Base-by-base conservation (phyloP, 108 stramenopile species). In the Cyclotella sp. region DNA sequence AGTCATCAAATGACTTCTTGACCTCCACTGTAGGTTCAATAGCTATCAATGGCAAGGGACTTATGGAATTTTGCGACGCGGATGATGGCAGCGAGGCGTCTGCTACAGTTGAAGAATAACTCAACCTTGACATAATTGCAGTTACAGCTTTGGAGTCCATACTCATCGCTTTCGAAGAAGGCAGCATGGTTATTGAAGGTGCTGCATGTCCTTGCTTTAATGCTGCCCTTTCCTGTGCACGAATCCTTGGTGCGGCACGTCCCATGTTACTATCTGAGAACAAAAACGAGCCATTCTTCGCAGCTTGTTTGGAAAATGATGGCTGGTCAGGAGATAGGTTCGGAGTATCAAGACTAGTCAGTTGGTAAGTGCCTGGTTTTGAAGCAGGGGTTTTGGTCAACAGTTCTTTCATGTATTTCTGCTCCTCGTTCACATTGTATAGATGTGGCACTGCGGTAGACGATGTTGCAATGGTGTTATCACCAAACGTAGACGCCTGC, bases 251-350 rank as follows among this genome's bases (percentile, higher is more conserved):
- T 39, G 59, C 68, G 22, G 79, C 79, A 24, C 79, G 73, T 44
- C 79, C 79, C 79, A 81, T 81, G 24, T 81, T 81, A 57, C 74
- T 44, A 34, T 72, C 72, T 1, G 79, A 81, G 42, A 81, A 81
- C 44, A 81, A 69, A 41, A 75, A 81, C 6, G 79, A 81, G 15
- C 73, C 79, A 59, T 81, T 81, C 45, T 42, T 64, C 9, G 60
- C 73, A 15, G 79, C 79, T 53, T 81, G 73, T 11, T 49, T 68
- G 16, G 73, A 74, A 18, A 74, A 63, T 14, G 79, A 62, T 40
- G 68, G 73, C 66, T 66, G 54, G 40, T 64, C 62, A 0, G 79
- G 79, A 6, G 79, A 70, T 7, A 70, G 42, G 12, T 63, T 54
- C 19, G 69, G 63, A 3, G 73, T 70, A 18, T 60, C 73, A 39